Conservation (phyloP, 352 stramenopile species). For the Nothophytophthora sp. region DNA sequence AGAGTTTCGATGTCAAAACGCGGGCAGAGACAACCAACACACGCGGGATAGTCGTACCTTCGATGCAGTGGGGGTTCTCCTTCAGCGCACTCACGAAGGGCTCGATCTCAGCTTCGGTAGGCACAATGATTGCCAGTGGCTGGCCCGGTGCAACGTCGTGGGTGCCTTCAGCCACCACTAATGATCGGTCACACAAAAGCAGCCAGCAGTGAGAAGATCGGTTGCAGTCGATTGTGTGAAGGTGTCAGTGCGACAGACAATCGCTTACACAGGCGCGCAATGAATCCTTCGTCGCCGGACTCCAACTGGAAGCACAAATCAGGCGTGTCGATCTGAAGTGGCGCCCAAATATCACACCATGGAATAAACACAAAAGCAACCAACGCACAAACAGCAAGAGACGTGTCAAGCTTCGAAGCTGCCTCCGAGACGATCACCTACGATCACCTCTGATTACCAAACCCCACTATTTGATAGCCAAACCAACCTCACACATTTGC, state of each 20-base stretch:
- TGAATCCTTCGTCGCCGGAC: conserved; percentile 75
- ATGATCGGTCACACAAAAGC: neutral
- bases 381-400: too few species aligned
- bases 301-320: conserved; percentile 83
- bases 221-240: too few species aligned
- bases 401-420: too few species aligned
- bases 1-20: too few species aligned
- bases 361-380: too few species aligned
- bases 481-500: conserved; percentile 85
- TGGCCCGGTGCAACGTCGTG: conserved; percentile 64
- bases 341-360: too few species aligned
- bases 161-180: conserved; percentile 66
- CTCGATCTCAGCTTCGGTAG: conserved; percentile 56
- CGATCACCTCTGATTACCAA: too few species aligned
- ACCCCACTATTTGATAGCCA: too few species aligned
- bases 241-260: too few species aligned
- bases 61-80: conserved; percentile 57
- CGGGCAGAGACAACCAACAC: neutral
- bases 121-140: conserved; percentile 78
- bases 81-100: conserved; percentile 61
- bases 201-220: neutral
- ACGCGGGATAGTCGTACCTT: conserved; percentile 36
- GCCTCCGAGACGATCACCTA: too few species aligned
- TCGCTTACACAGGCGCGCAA: conserved; percentile 71
- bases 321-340: conserved; percentile 87